These are phyloP conservation scores for Blastobotrys apis DNA, from an alignment of 1,139 yeast species.

Conservation along the genomic window DNA sequence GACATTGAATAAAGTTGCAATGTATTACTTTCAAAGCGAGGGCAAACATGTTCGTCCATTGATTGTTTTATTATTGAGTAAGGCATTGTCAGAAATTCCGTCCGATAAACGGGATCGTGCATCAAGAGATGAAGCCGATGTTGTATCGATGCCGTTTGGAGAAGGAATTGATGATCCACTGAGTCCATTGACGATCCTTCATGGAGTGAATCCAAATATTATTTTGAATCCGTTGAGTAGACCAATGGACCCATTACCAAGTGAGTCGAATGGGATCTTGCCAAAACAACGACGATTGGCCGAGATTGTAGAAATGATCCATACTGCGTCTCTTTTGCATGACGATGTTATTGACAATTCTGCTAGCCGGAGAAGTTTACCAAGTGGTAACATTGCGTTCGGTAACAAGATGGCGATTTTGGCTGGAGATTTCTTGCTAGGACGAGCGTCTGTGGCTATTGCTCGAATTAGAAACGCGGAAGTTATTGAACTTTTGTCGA, in stretches of 20 bases:
- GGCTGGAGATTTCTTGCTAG: conserved; percentile 93
- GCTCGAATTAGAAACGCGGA: conserved; percentile 94
- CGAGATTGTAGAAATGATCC: conserved; percentile 97
- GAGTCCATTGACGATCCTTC: conserved; percentile 76
- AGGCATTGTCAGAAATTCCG: conserved; percentile 79
- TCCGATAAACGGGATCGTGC: conserved; percentile 58
- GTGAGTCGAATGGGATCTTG: conserved; percentile 51
- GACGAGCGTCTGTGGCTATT: conserved; percentile 93
- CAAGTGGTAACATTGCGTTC: conserved; percentile 89
- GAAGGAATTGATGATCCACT: conserved; percentile 42
- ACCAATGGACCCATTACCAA: conserved; percentile 70
- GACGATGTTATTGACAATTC: conserved; percentile 96
- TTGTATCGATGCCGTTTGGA: conserved; percentile 27
- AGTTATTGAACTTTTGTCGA: conserved; percentile 89
- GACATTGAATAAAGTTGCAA: conserved; percentile 79
- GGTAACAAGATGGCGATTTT: conserved; percentile 96
- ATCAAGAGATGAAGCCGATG: conserved; percentile 33
- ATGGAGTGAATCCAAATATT: conserved; percentile 81
- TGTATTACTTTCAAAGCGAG: conserved; percentile 91
- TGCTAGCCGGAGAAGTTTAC: conserved; percentile 84
- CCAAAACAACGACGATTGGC: conserved; percentile 95
- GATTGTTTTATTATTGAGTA: conserved; percentile 74
- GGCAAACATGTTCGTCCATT: conserved; percentile 95
- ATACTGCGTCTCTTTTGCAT: conserved; percentile 92
- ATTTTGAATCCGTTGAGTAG: conserved; percentile 77